Evolutionary conservation across 2,329 filamentous ascomycete genomes (phyloP).

Genomic region (Aspergillus ochraceoroseus): DNA sequence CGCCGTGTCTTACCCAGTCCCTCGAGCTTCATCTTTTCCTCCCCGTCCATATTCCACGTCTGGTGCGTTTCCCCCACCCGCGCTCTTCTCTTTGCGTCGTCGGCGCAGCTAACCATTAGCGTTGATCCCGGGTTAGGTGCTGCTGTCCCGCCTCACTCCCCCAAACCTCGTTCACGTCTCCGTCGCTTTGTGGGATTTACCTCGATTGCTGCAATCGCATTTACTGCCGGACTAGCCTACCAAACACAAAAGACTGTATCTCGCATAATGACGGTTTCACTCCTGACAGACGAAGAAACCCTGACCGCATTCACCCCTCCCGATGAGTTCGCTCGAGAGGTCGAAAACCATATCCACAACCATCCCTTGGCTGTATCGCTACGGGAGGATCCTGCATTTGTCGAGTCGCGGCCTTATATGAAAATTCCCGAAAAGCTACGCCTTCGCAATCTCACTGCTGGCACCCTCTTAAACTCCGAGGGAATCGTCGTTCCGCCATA

Average conservation of each 20-base stretch:
- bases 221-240: conserved; percentile 29
- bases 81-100: neutral
- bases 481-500: conserved; percentile 77
- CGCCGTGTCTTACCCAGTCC: conserved; percentile 5
- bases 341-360: conserved; percentile 68
- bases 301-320: conserved; percentile 59
- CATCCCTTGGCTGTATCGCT: conserved; percentile 70
- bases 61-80: conserved; percentile 1
- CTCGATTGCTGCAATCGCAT: conserved; percentile 34
- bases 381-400: conserved; percentile 61
- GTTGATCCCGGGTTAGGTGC: neutral
- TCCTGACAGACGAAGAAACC: conserved; percentile 66
- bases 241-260: conserved; percentile 26
- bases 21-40: conserved; percentile 6
- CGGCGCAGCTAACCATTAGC: conserved; percentile 1
- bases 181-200: conserved; percentile 37
- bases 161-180: conserved; percentile 29
- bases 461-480: conserved; percentile 68
- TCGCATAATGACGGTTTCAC: conserved; percentile 34
- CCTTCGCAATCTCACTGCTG: conserved; percentile 72
- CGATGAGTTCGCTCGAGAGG: conserved; percentile 51
- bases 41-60: conserved; percentile 11
- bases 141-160: conserved; percentile 3
- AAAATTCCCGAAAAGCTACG: conserved; percentile 71
- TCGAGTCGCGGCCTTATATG: conserved; percentile 77